Percentiles rank a stretch among this genome's conserved stretches.
phyloP scores from a whole-genome alignment of 768 basidiomycete genomes.

The Ramaria sp. region DNA sequence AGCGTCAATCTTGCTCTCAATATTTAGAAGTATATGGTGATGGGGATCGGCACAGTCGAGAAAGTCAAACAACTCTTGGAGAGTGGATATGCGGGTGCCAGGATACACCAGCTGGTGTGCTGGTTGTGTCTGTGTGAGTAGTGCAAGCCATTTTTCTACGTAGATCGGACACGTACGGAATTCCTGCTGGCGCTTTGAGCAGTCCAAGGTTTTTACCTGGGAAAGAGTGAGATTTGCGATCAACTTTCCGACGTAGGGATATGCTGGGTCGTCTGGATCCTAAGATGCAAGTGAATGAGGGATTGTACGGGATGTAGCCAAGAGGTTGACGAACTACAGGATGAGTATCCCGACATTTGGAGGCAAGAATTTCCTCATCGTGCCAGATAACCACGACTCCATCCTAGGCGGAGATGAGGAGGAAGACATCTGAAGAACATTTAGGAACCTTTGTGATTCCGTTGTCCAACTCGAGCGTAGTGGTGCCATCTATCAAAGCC shows the following conservation, averaged over 20 bases:
- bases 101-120: constrained; percentile 58
- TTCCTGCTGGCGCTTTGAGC: constrained; percentile 47
- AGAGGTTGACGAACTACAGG: constrained; percentile 38
- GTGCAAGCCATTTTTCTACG: too few relatives aligned
- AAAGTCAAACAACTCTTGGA: constrained; percentile 67
- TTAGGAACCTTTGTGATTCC: constrained; percentile 53
- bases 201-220: constrained; percentile 73
- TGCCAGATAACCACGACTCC: constrained; percentile 75
- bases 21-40: constrained; percentile 57
- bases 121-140: constrained; percentile 17
- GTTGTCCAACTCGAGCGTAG: constrained; percentile 71
- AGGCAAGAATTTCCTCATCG: constrained; percentile 50
- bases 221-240: constrained; percentile 70
- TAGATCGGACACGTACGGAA: constrained; percentile 34
- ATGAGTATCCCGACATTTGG: constrained; percentile 60
- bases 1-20: constrained; percentile 69
- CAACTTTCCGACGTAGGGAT: constrained; percentile 63
- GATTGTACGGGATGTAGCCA: neutral
- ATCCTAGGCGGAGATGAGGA: constrained; percentile 34
- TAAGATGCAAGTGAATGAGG: constrained; percentile 16
- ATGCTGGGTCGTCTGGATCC: constrained; percentile 48
- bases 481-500: constrained; percentile 66
- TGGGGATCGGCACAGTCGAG: constrained; percentile 61
- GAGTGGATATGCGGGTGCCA: constrained; percentile 59
- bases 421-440: neutral